Evolutionary conservation across 1,139 yeast species (phyloP), one percentile per base, ranked within the genome.

Genomic region (Hyphopichia khmerensis): DNA sequence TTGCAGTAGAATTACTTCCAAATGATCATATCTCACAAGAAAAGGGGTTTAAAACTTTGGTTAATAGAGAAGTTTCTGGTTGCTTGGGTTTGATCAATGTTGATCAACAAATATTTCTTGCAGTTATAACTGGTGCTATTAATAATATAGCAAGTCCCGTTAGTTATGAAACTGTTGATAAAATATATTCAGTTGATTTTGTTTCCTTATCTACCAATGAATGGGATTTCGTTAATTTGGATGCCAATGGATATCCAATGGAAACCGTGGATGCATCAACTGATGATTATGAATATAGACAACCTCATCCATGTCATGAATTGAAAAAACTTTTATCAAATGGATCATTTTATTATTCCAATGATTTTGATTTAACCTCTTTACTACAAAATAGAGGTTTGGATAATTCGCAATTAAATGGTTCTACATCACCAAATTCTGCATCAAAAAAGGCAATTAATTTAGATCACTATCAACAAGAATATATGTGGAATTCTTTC

Each of bases 401-500:
- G 9, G 64, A 48, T 53, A 59, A 31, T 60, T 43, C 50, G 2
- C 50, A 49, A 35, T 43, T 57, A 26, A 30, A 15, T 11, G 31
- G 21, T 17, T 11, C 19, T 8, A 6, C 19, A 13, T 76, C 5
- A 50, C 79, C 43, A 59, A 39, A 40, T 4, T 33, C 27, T 1
- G 42, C 38, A 10, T 7, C 50, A 32, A 43, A 46, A 30, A 39
- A 41, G 8, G 35, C 48, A n/a, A 72, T 48, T 33, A 41, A 45
- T 33, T 58, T 60, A 40, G 84, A 81, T 48, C 77, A 80, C 45
- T 83, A 77, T 50, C 91, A 85, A 57, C 82, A 81, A 44, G 93
- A 91, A 51, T 93, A 87, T 58, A 90, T 93, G 97, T 95, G 99
- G 99, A 95, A 95, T 61, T 78, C 86, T 6, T 93, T 87, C 60